Conservation (phyloP, 768 basidiomycete genomes). For the Candolleomyces eurysporus region DNA sequence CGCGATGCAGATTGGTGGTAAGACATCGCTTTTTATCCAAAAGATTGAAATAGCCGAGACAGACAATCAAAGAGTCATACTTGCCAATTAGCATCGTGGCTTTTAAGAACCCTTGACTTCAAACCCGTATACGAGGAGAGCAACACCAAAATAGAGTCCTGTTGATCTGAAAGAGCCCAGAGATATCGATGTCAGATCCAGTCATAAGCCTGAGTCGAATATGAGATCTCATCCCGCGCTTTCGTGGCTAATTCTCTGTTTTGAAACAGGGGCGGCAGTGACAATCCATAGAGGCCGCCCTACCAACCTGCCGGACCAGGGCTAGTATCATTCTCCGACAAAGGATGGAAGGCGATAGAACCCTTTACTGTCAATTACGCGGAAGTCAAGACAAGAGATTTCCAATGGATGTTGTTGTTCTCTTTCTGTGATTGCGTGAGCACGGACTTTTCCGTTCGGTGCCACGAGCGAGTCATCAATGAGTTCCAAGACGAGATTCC, state of each 20-base stretch:
- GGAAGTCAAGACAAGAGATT: not conserved
- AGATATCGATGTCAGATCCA: slow-evolving; percentile 9
- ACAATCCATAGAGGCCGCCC: not conserved
- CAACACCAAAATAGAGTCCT: not conserved
- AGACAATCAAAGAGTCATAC: slow-evolving; percentile 1
- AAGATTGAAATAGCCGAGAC: not conserved
- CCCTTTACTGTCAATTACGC: not conserved
- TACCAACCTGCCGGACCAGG: slow-evolving; percentile 3
- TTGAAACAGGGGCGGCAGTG: slow-evolving; percentile 4
- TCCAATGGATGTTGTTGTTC: not conserved
- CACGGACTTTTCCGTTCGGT: not conserved
- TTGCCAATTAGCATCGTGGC: not conserved
- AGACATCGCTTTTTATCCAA: slow-evolving; percentile 13
- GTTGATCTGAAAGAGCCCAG: not conserved
- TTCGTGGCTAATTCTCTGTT: not conserved
- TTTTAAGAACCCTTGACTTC: not conserved
- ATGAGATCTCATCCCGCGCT: not conserved
- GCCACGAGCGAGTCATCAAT: not conserved
- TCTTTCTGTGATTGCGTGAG: not conserved
- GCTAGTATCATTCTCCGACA: slow-evolving; percentile 8
- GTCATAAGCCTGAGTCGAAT: slow-evolving; percentile 5
- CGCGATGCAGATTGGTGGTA: slow-evolving; percentile 16
- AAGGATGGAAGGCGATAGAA: not conserved
- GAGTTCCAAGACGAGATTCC: not conserved
- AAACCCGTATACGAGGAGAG: not conserved